phyloP scores from a whole-genome alignment of 495 filamentous ascomycete species.

The Glonium stellatum region DNA sequence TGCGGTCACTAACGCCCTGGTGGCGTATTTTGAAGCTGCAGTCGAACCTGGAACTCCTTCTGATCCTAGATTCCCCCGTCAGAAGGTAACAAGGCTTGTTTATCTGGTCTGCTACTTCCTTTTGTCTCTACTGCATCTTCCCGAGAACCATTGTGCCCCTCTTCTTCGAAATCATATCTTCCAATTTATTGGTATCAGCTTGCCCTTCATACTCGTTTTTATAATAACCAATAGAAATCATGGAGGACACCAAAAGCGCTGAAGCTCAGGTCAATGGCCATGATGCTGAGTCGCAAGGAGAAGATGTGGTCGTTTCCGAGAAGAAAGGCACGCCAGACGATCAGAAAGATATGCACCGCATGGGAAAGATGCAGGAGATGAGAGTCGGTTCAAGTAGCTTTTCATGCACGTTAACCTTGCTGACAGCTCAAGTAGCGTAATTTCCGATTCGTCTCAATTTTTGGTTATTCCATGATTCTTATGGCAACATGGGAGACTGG shows the following conservation, averaged over 20 bases:
- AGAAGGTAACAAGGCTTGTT: background rate
- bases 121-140: background rate
- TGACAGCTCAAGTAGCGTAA: conserved; percentile 14
- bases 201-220: background rate
- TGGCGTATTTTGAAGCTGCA: too few species aligned
- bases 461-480: conserved; percentile 27
- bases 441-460: conserved; percentile 27
- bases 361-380: conserved; percentile 27
- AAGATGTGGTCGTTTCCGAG: conserved; percentile 11
- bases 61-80: too few species aligned
- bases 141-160: background rate
- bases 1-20: too few species aligned
- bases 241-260: conserved; percentile 15
- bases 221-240: background rate
- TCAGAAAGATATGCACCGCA: conserved; percentile 18
- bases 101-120: background rate
- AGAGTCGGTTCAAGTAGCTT: conserved; percentile 5
- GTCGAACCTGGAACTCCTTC: too few species aligned
- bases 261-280: conserved; percentile 10
- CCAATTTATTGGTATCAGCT: background rate
- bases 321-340: conserved; percentile 21
- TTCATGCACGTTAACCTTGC: background rate
- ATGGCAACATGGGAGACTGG: conserved; percentile 19
- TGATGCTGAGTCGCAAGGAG: conserved; percentile 19
- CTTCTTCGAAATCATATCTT: background rate